Conservation (phyloP, 2,329 filamentous ascomycete genomes). For the Cladosporium sp. region DNA sequence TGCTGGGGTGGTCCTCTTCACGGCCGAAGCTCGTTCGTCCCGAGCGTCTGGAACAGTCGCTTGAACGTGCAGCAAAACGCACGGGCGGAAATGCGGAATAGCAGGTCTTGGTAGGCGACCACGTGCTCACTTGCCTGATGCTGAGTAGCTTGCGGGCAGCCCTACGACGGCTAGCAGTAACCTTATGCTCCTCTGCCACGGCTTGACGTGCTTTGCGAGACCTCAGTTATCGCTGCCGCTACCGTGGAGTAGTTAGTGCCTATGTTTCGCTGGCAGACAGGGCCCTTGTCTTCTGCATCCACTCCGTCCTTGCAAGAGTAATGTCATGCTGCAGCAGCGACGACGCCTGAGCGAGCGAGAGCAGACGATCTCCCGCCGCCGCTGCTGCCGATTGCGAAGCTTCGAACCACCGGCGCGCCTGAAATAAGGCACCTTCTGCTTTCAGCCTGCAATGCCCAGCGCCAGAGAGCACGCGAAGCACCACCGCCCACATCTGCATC, state of each 20-base stretch:
- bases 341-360: background rate
- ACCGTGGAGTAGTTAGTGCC: background rate
- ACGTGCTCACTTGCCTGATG: background rate
- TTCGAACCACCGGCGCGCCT: background rate
- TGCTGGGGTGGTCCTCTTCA: background rate
- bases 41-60: background rate
- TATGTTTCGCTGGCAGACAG: too few relatives aligned
- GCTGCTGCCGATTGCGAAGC: background rate
- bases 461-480: background rate
- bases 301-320: background rate
- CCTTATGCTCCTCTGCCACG: background rate
- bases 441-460: background rate
- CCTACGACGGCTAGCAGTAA: background rate
- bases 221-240: background rate
- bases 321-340: background rate
- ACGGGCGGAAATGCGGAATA: too few relatives aligned
- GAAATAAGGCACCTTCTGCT: background rate
- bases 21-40: background rate
- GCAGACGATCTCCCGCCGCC: conserved; percentile 5
- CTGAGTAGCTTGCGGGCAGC: background rate
- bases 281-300: background rate
- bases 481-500: conserved; percentile 5
- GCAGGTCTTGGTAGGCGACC: background rate
- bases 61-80: background rate
- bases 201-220: background rate